Conservation (phyloP, 78 protist species). For the Polysphondylium violaceum region DNA sequence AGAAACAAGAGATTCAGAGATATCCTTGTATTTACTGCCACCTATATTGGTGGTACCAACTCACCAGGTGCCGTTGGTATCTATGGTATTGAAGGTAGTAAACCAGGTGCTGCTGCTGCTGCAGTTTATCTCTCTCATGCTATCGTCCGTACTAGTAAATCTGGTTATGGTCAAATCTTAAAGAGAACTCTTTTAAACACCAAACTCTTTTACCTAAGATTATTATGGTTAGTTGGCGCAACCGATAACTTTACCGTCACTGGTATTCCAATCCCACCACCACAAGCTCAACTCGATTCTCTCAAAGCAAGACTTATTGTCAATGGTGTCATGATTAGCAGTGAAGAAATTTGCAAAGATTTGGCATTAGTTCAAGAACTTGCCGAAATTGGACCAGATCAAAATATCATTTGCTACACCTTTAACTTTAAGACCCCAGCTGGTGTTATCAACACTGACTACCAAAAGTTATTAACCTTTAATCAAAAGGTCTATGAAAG, state of each 20-base stretch:
- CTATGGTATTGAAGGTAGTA: constrained; percentile 60
- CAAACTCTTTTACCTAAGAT: constrained; percentile 20
- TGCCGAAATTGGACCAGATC: constrained; percentile 60
- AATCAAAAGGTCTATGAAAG: constrained; percentile 20
- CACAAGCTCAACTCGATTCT: neutral
- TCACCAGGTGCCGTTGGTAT: constrained; percentile 29
- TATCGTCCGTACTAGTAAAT: constrained; percentile 28
- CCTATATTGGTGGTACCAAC: constrained; percentile 40
- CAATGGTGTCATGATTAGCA: constrained; percentile 5
- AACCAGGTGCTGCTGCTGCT: constrained; percentile 47
- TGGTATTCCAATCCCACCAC: constrained; percentile 43
- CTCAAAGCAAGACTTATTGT: constrained; percentile 3
- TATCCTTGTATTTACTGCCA: constrained; percentile 23
- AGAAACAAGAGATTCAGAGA: constrained; percentile 39
- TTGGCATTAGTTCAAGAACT: neutral
- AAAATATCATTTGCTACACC: constrained; percentile 33
- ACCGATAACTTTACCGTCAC: constrained; percentile 8
- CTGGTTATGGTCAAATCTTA: constrained; percentile 50
- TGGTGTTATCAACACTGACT: constrained; percentile 24
- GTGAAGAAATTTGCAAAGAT: constrained; percentile 28
- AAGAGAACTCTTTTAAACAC: constrained; percentile 34
- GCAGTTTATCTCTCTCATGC: constrained; percentile 7
- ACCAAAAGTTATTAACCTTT: neutral
- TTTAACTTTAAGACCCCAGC: constrained; percentile 5
- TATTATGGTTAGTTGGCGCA: constrained; percentile 13